These are phyloP conservation scores for Cryptococcus jaspeensis DNA, from an alignment of 1,284 basidiomycete species.

Conservation along the genomic window DNA sequence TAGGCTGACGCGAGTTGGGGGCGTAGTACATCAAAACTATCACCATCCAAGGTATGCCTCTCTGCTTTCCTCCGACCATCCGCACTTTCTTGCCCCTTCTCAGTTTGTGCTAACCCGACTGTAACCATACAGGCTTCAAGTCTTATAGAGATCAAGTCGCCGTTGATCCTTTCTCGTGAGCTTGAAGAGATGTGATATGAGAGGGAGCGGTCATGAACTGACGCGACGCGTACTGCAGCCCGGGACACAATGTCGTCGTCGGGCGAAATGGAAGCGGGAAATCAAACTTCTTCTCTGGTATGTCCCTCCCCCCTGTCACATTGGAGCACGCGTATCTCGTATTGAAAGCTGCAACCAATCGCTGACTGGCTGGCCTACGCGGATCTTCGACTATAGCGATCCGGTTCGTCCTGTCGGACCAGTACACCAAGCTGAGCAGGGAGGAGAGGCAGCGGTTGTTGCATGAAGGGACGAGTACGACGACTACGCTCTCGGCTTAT, in stretches of 20 bases:
- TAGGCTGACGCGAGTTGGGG: neutral
- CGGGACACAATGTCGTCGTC: constrained; percentile 88
- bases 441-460: constrained; percentile 90
- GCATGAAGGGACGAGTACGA: constrained; percentile 86
- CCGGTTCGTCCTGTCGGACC: constrained; percentile 95
- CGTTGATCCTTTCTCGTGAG: constrained; percentile 57
- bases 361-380: constrained; percentile 1
- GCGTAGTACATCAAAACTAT: constrained; percentile 82
- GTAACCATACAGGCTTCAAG: constrained; percentile 68
- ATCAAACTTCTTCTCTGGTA: constrained; percentile 93
- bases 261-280: constrained; percentile 94
- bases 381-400: constrained; percentile 62
- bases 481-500: constrained; percentile 88
- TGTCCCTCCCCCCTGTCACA: too few relatives aligned
- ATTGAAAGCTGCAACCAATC: too few relatives aligned
- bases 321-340: too few relatives aligned
- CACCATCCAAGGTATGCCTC: constrained; percentile 70
- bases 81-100: constrained; percentile 5
- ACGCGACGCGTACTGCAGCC: constrained; percentile 56
- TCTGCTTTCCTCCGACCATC: constrained; percentile 25
- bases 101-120: neutral
- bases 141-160: constrained; percentile 70
- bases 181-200: neutral
- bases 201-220: neutral
- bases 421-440: constrained; percentile 90